Percentiles rank a stretch among this genome's conserved stretches.
Conservation (phyloP, 495 filamentous ascomycete genomes). For the Mycothermus thermophilus region DNA sequence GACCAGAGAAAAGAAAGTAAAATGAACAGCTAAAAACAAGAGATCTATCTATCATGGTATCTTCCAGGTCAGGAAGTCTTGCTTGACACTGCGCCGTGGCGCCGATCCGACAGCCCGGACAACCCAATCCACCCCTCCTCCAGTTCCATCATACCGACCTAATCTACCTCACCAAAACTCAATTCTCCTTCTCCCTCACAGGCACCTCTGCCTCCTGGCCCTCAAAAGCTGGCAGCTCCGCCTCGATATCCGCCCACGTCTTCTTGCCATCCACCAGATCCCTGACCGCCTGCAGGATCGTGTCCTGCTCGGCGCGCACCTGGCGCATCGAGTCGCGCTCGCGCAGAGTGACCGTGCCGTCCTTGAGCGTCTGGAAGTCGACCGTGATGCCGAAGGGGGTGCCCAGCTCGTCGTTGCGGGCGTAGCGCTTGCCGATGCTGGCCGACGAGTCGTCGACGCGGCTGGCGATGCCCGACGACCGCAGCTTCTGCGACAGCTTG, state of each 20-base stretch:
- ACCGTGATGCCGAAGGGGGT: constrained; percentile 57
- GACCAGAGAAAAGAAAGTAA: too few relatives aligned
- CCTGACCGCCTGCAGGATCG: constrained; percentile 49
- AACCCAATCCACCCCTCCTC: too few relatives aligned
- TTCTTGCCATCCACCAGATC: constrained; percentile 43
- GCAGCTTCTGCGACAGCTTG: constrained; percentile 44
- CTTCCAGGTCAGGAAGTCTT: too few relatives aligned
- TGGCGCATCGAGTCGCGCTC: constrained; percentile 62
- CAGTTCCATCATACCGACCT: too few relatives aligned
- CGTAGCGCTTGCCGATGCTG: constrained; percentile 62
- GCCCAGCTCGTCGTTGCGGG: constrained; percentile 60
- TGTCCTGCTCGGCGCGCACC: constrained; percentile 49
- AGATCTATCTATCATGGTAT: too few relatives aligned
- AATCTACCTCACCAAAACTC: too few relatives aligned
- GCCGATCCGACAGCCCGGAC: too few relatives aligned
- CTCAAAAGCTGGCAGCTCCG: constrained; percentile 47
- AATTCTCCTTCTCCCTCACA: too few relatives aligned
- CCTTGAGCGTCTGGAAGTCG: constrained; percentile 64
- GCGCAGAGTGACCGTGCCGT: constrained; percentile 54
- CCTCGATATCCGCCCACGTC: constrained; percentile 45
- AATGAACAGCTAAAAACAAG: too few relatives aligned
- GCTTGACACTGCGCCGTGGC: too few relatives aligned
- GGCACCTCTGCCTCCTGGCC: constrained; percentile 36
- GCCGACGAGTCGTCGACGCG: constrained; percentile 54
- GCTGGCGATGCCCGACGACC: constrained; percentile 45